Percentiles rank a stretch among this genome's conserved stretches.
Evolutionary conservation across 1,139 yeast species (phyloP).

Genomic region (Diutina pseudorugosa): DNA sequence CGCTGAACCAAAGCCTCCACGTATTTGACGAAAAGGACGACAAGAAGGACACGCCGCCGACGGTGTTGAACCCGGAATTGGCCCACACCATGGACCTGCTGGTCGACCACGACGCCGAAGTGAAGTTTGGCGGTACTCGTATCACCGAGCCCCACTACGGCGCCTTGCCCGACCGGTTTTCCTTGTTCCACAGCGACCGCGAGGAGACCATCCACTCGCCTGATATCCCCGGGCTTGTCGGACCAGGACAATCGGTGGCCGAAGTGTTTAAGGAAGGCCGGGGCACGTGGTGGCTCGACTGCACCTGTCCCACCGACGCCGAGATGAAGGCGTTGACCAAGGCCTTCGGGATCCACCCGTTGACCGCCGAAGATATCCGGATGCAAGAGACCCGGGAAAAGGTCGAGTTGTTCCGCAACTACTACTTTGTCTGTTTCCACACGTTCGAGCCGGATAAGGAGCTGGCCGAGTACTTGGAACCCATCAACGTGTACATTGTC

Average conservation of each 20-base stretch:
- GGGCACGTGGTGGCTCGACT: conserved; percentile 71
- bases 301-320: conserved; percentile 54
- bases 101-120: not conserved
- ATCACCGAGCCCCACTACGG: not conserved
- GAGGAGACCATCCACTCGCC: conserved; percentile 88
- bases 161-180: conserved; percentile 33
- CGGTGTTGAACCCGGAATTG: not conserved
- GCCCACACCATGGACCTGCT: not conserved
- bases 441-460: conserved; percentile 68
- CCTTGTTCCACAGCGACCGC: conserved; percentile 68
- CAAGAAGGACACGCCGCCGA: not conserved
- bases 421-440: conserved; percentile 75
- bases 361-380: conserved; percentile 75
- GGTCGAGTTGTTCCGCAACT: conserved; percentile 62
- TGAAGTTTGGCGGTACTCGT: conserved; percentile 4
- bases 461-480: conserved; percentile 74
- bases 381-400: conserved; percentile 82
- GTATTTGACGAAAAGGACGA: not conserved
- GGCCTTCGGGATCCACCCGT: conserved; percentile 75
- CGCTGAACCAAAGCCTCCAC: not conserved
- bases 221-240: conserved; percentile 64
- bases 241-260: conserved; percentile 51
- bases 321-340: conserved; percentile 55
- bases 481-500: conserved; percentile 77
- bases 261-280: conserved; percentile 52